A percentile compares a stretch with the other conserved stretches of the same genome.
phyloP scores from a whole-genome alignment of 345 rosid genomes.

The Ricinus communis region DNA sequence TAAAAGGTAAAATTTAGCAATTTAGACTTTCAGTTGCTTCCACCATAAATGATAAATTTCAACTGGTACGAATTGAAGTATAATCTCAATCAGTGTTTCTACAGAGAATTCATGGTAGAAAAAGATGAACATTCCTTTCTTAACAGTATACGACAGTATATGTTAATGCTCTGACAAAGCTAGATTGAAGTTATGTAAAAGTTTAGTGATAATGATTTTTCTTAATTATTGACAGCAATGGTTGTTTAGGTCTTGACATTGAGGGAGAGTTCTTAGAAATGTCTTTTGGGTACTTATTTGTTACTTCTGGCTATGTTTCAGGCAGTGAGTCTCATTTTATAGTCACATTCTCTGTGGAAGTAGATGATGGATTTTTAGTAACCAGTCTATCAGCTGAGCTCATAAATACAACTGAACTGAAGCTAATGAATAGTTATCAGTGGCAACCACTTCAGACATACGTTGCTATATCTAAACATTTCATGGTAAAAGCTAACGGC shows the following conservation, averaged over 20 bases:
- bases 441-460: constrained; percentile 96
- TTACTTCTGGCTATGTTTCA: constrained; percentile 28
- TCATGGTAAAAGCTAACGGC: constrained; percentile 68
- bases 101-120: too few relatives aligned
- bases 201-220: too few relatives aligned
- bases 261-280: neutral
- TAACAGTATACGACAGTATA: too few relatives aligned
- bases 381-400: constrained; percentile 71
- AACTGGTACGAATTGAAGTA: too few relatives aligned
- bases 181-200: too few relatives aligned
- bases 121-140: too few relatives aligned
- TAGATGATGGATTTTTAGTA: constrained; percentile 60
- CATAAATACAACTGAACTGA: constrained; percentile 70
- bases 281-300: neutral
- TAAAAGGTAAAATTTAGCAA: too few relatives aligned
- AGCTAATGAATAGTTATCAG: constrained; percentile 49
- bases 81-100: too few relatives aligned
- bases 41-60: too few relatives aligned
- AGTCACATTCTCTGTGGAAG: constrained; percentile 73
- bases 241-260: neutral
- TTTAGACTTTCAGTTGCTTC: too few relatives aligned
- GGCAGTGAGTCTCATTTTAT: constrained; percentile 57
- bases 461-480: constrained; percentile 72
- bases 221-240: neutral
- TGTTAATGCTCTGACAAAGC: too few relatives aligned